phyloP scores from a whole-genome alignment of 768 basidiomycete species.

The Tubosaeta brunneosetosa region DNA sequence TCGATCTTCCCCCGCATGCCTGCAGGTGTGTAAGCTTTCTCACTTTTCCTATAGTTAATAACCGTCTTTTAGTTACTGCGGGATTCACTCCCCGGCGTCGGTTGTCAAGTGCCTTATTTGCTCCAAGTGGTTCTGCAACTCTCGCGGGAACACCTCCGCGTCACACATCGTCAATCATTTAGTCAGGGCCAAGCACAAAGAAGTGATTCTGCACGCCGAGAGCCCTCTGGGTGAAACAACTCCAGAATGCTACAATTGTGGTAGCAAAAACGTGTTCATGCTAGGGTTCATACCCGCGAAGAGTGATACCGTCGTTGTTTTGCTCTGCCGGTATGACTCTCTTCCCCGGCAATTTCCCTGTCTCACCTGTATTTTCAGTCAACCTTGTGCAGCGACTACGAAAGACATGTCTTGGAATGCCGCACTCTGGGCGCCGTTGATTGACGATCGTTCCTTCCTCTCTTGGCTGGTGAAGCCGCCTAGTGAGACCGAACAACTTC shows the following conservation, averaged over 20 bases:
- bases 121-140: conserved; percentile 98
- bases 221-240: conserved; percentile 95
- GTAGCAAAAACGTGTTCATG: conserved; percentile 99
- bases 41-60: conserved; percentile 3
- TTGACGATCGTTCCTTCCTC: conserved; percentile 97
- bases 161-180: conserved; percentile 99
- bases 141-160: conserved; percentile 93
- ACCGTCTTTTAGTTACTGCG: conserved; percentile 73
- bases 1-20: conserved; percentile 87
- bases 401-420: conserved; percentile 99
- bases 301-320: conserved; percentile 96
- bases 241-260: conserved; percentile 99
- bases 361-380: conserved; percentile 42
- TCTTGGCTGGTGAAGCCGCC: conserved; percentile 99
- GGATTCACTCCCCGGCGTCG: conserved; percentile 94
- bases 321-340: conserved; percentile 80
- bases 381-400: conserved; percentile 95
- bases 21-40: conserved; percentile 66
- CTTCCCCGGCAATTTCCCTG: background rate
- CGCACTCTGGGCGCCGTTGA: conserved; percentile 94
- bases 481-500: conserved; percentile 90
- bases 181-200: conserved; percentile 98
- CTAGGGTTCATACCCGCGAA: conserved; percentile 99
- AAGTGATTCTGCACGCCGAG: conserved; percentile 94
- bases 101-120: conserved; percentile 94